These are phyloP conservation scores for Lactarius hatsudake DNA, from an alignment of 768 basidiomycete species.

Conservation along the genomic window DNA sequence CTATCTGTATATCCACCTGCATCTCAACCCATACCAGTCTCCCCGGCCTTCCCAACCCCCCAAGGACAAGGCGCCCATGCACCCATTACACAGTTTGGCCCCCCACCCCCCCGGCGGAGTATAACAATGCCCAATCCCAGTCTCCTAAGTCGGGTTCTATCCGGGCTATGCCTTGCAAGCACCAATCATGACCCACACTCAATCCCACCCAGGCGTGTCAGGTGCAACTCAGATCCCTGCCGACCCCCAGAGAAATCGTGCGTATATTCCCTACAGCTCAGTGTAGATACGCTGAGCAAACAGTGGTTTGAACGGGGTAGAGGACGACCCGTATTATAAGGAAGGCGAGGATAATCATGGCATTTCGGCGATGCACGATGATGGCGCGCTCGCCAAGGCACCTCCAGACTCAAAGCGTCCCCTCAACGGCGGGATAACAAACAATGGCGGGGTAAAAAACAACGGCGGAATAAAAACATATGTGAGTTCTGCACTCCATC, in stretches of 20 bases:
- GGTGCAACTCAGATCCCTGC: not conserved
- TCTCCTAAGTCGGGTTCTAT: not conserved
- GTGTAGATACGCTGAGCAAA: not conserved
- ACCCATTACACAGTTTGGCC: not conserved
- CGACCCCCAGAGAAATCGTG: not conserved
- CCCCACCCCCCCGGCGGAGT: not conserved
- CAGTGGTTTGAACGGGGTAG: not conserved
- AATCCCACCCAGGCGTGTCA: not conserved
- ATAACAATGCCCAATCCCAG: not conserved
- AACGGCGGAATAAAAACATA: not conserved
- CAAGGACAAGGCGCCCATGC: not conserved
- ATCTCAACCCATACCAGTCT: not conserved
- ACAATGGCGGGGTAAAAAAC: too few species aligned
- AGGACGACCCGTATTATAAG: not conserved
- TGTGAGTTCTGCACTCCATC: not conserved
- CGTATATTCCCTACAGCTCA: not conserved
- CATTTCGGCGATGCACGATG: not conserved
- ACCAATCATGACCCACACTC: not conserved
- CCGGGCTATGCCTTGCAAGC: not conserved
- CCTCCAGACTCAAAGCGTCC: not conserved
- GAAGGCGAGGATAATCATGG: not conserved
- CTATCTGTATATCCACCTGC: not conserved
- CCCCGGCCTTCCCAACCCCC: not conserved
- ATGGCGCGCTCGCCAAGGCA: not conserved
- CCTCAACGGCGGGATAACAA: not conserved